Evolutionary conservation across 2,329 filamentous ascomycete genomes (phyloP).

Genomic region (Pyricularia grisea): DNA sequence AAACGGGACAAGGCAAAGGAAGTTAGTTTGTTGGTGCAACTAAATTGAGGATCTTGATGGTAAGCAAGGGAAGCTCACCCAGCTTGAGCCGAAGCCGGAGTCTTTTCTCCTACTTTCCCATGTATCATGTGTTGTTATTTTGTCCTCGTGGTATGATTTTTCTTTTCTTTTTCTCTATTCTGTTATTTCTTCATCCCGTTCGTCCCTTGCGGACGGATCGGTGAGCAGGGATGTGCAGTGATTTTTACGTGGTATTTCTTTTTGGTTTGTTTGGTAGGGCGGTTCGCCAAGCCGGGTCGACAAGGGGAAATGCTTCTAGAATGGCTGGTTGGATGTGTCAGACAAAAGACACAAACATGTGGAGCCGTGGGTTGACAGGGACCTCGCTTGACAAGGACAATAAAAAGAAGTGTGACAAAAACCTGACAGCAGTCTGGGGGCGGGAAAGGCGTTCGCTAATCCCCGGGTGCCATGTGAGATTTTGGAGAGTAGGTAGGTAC

Average conservation of each 20-base stretch:
- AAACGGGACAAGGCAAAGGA: not conserved
- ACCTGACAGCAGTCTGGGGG: not conserved
- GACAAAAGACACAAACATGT: not conserved
- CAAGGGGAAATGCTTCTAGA: not conserved
- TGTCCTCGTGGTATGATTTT: not conserved
- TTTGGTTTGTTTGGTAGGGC: not conserved
- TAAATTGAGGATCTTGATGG: not conserved
- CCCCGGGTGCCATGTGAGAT: no score
- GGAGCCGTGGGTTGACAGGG: not conserved
- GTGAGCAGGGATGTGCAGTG: not conserved
- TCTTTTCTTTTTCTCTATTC: no score
- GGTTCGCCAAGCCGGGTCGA: not conserved
- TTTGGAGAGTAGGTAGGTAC: not conserved
- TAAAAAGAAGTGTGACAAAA: not conserved
- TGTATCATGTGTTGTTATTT: not conserved
- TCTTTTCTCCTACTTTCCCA: not conserved
- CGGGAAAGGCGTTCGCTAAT: no score
- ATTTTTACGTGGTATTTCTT: not conserved
- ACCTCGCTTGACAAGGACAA: not conserved
- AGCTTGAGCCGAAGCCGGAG: not conserved
- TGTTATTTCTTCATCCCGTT: not conserved
- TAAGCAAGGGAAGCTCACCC: not conserved
- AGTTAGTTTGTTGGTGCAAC: not conserved
- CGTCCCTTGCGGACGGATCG: not conserved
- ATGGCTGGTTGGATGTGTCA: not conserved